phyloP scores from a whole-genome alignment of 345 rosid species.

The Kandelia obovata region DNA sequence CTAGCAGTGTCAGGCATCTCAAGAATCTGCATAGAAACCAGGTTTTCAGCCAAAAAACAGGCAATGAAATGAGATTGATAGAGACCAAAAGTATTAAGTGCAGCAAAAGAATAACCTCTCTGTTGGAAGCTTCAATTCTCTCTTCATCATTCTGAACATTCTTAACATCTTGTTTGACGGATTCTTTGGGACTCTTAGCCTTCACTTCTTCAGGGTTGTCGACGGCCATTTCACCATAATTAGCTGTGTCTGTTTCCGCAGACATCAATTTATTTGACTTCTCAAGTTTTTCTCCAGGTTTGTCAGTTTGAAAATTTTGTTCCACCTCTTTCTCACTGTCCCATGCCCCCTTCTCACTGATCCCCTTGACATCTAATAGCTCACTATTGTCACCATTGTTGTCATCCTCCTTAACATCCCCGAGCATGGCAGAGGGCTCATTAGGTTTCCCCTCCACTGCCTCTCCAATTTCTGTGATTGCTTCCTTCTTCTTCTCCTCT shows the following conservation, averaged over 20 bases:
- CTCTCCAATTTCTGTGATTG: conserved; percentile 5
- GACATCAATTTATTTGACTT: neutral
- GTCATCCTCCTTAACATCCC: neutral
- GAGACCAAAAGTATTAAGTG: neutral
- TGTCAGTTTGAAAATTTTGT: neutral
- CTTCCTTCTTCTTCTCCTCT: conserved; percentile 15
- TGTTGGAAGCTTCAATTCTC: neutral
- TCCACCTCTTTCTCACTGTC: conserved; percentile 1
- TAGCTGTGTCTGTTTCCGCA: neutral
- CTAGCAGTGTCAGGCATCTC: conserved; percentile 3
- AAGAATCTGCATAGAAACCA: conserved; percentile 13
- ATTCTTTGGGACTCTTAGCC: neutral
- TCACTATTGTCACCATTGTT: neutral
- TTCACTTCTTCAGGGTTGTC: neutral
- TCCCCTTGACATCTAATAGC: neutral
- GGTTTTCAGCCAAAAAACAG: conserved; percentile 10
- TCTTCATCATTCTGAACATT: conserved; percentile 9
- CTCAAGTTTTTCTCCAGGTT: conserved; percentile 9
- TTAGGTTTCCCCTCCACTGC: conserved; percentile 2
- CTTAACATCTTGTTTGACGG: neutral
- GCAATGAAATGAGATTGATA: neutral
- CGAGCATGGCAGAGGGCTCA: conserved; percentile 5
- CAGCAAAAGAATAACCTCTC: conserved; percentile 8
- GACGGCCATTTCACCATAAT: neutral
- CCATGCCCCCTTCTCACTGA: conserved; percentile 1